Percentiles rank a stretch among this genome's conserved stretches.
Evolutionary conservation across 78 protist species (phyloP).

Genomic region (Guillardia theta): DNA sequence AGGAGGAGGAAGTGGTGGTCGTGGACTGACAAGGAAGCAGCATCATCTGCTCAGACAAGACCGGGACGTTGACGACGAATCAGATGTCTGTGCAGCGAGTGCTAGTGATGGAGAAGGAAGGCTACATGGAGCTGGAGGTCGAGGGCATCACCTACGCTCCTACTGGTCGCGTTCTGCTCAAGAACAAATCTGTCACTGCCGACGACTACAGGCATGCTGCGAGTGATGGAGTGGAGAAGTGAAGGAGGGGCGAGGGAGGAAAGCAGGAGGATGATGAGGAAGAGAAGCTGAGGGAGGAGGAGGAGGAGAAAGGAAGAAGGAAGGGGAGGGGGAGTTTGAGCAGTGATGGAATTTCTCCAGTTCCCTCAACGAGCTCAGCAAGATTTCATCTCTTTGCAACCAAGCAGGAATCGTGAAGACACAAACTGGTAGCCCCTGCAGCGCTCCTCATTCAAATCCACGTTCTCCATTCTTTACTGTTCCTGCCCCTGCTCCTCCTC

Average conservation of each 20-base stretch:
- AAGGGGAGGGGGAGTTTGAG: too few species aligned
- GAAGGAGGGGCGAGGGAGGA: neutral
- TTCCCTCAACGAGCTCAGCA: slow-evolving; percentile 25
- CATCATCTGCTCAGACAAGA: slow-evolving; percentile 94
- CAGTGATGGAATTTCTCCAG: too few species aligned
- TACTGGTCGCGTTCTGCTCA: slow-evolving; percentile 27
- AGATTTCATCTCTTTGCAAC: slow-evolving; percentile 59
- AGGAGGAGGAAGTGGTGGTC: too few species aligned
- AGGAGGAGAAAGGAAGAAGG: neutral
- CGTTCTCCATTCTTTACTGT: too few species aligned
- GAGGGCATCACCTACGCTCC: slow-evolving; percentile 44
- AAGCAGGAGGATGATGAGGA: neutral
- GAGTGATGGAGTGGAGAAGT: neutral
- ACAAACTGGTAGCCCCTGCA: neutral
- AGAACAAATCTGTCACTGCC: neutral
- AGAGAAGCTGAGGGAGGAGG: neutral
- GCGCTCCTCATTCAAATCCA: too few species aligned
- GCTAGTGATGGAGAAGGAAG: neutral
- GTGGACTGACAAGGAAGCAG: too few species aligned
- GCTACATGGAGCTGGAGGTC: neutral
- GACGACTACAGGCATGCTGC: neutral
- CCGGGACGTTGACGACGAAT: slow-evolving; percentile 96
- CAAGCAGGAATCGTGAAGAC: slow-evolving; percentile 11
- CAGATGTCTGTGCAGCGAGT: slow-evolving; percentile 76
- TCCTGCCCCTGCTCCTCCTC: neutral